Evolutionary conservation across 2,329 filamentous ascomycete species (phyloP).

Genomic region (Pseudogymnoascus sp.): DNA sequence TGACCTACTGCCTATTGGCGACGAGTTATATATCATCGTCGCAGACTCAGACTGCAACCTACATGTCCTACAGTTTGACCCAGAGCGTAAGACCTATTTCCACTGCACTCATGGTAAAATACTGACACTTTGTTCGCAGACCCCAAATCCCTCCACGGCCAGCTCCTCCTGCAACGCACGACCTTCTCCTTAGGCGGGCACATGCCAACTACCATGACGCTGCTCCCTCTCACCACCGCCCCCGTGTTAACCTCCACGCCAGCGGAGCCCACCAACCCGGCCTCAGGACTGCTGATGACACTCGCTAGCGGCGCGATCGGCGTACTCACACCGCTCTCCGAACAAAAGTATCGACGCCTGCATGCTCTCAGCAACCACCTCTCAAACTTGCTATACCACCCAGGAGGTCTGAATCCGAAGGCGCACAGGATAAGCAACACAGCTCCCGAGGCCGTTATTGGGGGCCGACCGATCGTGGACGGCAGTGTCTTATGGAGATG

Average conservation of each 20-base stretch:
- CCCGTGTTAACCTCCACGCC: conserved; percentile 26
- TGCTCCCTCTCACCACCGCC: conserved; percentile 60
- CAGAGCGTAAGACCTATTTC: conserved; percentile 61
- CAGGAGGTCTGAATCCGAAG: conserved; percentile 75
- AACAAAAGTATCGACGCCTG: conserved; percentile 75
- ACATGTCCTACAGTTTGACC: conserved; percentile 87
- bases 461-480: conserved; percentile 52
- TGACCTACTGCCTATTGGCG: conserved; percentile 81
- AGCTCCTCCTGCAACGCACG: conserved; percentile 75
- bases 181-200: conserved; percentile 82
- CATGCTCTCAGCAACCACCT: conserved; percentile 75
- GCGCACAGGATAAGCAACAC: conserved; percentile 62
- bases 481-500: conserved; percentile 67
- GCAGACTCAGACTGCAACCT: conserved; percentile 79
- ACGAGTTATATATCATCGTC: conserved; percentile 73
- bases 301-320: conserved; percentile 69
- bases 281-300: conserved; percentile 55
- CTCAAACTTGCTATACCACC: conserved; percentile 63
- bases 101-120: conserved; percentile 6
- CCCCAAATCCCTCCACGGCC: conserved; percentile 84
- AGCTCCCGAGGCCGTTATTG: conserved; percentile 35
- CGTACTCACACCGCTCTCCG: conserved; percentile 67
- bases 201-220: conserved; percentile 62
- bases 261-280: conserved; percentile 28
- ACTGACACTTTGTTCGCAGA: conserved; percentile 43